Conservation (phyloP, 2,329 filamentous ascomycete genomes). For the Fusarium sp. region DNA sequence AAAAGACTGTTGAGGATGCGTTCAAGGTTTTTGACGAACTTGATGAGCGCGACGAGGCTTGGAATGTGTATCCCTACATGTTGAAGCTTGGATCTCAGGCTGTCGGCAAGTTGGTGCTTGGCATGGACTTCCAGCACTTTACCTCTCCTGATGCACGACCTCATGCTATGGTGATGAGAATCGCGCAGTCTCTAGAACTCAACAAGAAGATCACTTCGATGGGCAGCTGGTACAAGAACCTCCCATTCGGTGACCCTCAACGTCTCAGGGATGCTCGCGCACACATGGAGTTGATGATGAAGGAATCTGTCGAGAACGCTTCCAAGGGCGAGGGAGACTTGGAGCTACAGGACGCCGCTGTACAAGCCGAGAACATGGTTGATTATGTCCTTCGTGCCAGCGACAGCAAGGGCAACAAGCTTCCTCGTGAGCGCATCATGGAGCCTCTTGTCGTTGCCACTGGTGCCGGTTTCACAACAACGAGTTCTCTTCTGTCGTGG, state of each 20-base stretch:
- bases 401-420: constrained; percentile 63
- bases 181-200: constrained; percentile 61
- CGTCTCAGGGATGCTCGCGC: constrained; percentile 48
- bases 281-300: constrained; percentile 49
- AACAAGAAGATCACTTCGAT: constrained; percentile 67
- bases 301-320: constrained; percentile 51
- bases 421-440: constrained; percentile 51
- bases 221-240: constrained; percentile 63
- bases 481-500: constrained; percentile 66
- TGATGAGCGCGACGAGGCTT: constrained; percentile 57
- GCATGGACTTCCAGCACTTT: constrained; percentile 58
- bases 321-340: constrained; percentile 50
- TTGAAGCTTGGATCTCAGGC: constrained; percentile 58
- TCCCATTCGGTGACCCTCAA: constrained; percentile 67
- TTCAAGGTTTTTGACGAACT: constrained; percentile 62
- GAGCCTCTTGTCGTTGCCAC: constrained; percentile 58
- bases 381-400: constrained; percentile 64
- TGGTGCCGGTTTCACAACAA: constrained; percentile 69
- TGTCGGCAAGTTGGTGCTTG: constrained; percentile 55
- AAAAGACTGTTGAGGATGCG: constrained; percentile 59
- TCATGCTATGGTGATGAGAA: constrained; percentile 60
- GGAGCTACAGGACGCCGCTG: constrained; percentile 58
- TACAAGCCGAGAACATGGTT: constrained; percentile 55
- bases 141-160: constrained; percentile 54
- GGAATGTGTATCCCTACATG: constrained; percentile 61